Conservation (phyloP, 768 basidiomycete genomes). For the Mycena kentingensis region DNA sequence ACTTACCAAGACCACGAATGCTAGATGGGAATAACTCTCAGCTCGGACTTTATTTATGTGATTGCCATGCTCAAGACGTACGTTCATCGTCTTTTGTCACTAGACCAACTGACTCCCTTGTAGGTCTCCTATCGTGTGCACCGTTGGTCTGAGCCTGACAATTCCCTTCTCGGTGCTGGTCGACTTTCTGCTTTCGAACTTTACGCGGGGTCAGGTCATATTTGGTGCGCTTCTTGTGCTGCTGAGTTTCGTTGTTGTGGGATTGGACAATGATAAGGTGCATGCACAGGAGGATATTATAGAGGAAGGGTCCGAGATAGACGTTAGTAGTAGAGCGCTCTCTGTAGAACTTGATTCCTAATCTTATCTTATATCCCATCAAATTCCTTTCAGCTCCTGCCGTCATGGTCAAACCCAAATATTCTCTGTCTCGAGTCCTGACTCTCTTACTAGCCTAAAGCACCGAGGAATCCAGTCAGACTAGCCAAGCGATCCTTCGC, state of each 20-base stretch:
- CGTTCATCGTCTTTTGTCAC: constrained; percentile 90
- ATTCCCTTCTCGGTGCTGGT: constrained; percentile 91
- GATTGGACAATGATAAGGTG: constrained; percentile 46
- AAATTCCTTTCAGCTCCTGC: background rate
- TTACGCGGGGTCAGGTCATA: constrained; percentile 60
- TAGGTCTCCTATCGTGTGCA: too few relatives aligned
- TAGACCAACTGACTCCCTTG: too few relatives aligned
- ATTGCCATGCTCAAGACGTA: constrained; percentile 94
- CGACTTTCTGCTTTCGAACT: constrained; percentile 65
- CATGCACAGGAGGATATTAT: constrained; percentile 24
- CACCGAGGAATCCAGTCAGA: constrained; percentile 50
- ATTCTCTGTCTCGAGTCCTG: background rate
- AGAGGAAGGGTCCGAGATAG: constrained; percentile 4
- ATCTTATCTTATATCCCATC: background rate
- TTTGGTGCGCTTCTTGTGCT: constrained; percentile 79
- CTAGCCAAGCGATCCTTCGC: constrained; percentile 51
- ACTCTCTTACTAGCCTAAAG: constrained; percentile 40
- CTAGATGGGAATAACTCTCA: constrained; percentile 86
- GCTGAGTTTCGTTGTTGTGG: constrained; percentile 74
- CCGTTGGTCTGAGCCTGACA: constrained; percentile 88
- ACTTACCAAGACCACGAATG: background rate
- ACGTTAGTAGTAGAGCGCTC: background rate
- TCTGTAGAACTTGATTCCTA: constrained; percentile 9
- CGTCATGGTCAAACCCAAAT: constrained; percentile 3
- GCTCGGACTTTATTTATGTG: constrained; percentile 84